phyloP scores from a whole-genome alignment of 1,284 basidiomycete species.

The Cryptococcus sp. region DNA sequence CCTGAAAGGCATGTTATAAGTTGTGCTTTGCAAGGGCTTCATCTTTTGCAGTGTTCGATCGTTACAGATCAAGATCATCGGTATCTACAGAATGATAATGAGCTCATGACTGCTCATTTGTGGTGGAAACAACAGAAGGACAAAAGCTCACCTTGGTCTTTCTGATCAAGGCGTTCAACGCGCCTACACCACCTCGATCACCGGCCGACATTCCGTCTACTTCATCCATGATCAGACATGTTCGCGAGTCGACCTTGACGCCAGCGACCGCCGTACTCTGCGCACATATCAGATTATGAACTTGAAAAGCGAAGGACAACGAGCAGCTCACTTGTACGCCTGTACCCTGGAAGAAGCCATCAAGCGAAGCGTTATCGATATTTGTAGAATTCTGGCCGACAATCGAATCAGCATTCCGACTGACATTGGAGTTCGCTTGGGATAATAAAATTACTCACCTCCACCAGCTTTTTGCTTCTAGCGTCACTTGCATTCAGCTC shows the following conservation, averaged over 20 bases:
- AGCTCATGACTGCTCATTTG: neutral
- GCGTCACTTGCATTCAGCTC: constrained; percentile 96
- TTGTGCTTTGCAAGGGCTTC: constrained; percentile 76
- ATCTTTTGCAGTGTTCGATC: constrained; percentile 84
- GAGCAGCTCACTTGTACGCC: constrained; percentile 56
- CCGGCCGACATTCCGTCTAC: constrained; percentile 99
- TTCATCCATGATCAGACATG: constrained; percentile 97
- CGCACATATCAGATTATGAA: neutral
- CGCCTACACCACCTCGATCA: constrained; percentile 93
- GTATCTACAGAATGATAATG: constrained; percentile 61
- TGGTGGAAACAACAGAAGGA: neutral
- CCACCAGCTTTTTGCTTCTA: constrained; percentile 93
- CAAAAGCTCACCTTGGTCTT: constrained; percentile 72
- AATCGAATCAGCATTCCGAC: neutral
- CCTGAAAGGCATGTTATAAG: constrained; percentile 74
- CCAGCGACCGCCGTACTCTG: constrained; percentile 68
- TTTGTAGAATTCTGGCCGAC: constrained; percentile 72
- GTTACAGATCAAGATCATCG: constrained; percentile 98
- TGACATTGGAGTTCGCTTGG: neutral
- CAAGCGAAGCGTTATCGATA: constrained; percentile 81
- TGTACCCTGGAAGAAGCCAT: constrained; percentile 76
- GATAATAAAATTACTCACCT: constrained; percentile 58
- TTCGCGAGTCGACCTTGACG: constrained; percentile 71
- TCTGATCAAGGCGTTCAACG: constrained; percentile 86
- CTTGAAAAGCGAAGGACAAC: neutral